Evolutionary conservation across 1,284 basidiomycete species (phyloP).

Genomic region (Psilocybe mexicana): DNA sequence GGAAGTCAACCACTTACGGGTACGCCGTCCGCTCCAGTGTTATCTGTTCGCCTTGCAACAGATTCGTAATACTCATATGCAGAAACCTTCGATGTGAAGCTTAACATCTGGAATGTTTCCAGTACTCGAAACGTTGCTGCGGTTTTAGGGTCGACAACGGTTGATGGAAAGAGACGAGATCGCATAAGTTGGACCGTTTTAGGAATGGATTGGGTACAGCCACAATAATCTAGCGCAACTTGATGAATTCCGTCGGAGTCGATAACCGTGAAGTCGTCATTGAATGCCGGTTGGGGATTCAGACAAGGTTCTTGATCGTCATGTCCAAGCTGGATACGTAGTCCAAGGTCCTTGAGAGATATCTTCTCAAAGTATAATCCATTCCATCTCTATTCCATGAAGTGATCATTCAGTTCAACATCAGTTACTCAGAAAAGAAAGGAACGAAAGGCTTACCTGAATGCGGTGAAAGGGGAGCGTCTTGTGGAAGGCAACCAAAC

Average conservation of each 20-base stretch:
- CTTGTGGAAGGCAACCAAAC: conserved; percentile 11
- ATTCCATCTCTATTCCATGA: conserved; percentile 20
- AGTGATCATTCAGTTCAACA: too few species aligned
- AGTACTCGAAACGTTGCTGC: conserved; percentile 27
- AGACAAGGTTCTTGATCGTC: conserved; percentile 6
- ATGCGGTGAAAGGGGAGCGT: conserved; percentile 16
- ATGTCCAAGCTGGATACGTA: conserved; percentile 29
- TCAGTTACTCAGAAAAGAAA: neutral
- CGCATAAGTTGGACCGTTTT: conserved; percentile 28
- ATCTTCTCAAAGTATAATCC: conserved; percentile 15
- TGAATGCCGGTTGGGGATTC: neutral
- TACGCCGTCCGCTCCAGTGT: conserved; percentile 14
- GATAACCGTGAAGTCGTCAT: conserved; percentile 29
- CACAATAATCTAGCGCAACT: conserved; percentile 33
- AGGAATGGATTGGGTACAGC: conserved; percentile 20
- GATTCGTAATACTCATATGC: conserved; percentile 27
- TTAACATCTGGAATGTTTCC: conserved; percentile 25
- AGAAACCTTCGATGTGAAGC: conserved; percentile 22
- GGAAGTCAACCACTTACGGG: conserved; percentile 5
- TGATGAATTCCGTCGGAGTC: conserved; percentile 33
- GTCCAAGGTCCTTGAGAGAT: conserved; percentile 18
- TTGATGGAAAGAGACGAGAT: conserved; percentile 25
- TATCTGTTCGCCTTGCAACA: conserved; percentile 23
- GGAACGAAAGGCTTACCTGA: conserved; percentile 5
- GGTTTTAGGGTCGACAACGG: conserved; percentile 24